A percentile compares a stretch with the other conserved stretches of the same genome.
These are phyloP conservation scores for Terfezia boudieri DNA, from an alignment of 495 filamentous ascomycete genomes.

Conservation along the genomic window DNA sequence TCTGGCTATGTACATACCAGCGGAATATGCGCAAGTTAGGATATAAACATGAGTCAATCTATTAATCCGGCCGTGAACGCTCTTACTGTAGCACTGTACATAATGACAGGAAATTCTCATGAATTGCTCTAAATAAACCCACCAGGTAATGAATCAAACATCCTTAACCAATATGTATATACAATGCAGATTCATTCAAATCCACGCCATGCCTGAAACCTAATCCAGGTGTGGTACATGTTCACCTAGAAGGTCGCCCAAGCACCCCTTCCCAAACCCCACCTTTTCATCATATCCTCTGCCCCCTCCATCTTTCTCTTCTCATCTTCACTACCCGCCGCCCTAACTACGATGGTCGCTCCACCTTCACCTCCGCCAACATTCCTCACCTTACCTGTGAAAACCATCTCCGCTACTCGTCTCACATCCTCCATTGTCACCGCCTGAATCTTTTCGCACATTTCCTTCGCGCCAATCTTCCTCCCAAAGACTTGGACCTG, in stretches of 20 bases:
- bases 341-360: slow-evolving; percentile 88
- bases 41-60: not conserved
- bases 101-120: slow-evolving; percentile 55
- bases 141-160: slow-evolving; percentile 50
- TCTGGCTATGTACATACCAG: too few relatives aligned
- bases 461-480: slow-evolving; percentile 78
- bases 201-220: slow-evolving; percentile 38
- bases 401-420: slow-evolving; percentile 58
- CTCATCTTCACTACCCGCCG: slow-evolving; percentile 36
- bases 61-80: not conserved
- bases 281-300: not conserved
- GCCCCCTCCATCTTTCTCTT: slow-evolving; percentile 19
- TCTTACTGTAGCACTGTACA: not conserved
- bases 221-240: not conserved
- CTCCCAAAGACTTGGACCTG: slow-evolving; percentile 89
- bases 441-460: slow-evolving; percentile 68
- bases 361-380: slow-evolving; percentile 58
- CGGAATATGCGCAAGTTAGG: too few relatives aligned
- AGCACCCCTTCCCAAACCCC: not conserved
- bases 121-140: slow-evolving; percentile 59
- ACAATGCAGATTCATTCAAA: slow-evolving; percentile 14
- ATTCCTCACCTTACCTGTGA: slow-evolving; percentile 58
- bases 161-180: slow-evolving; percentile 78
- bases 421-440: slow-evolving; percentile 64
- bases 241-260: not conserved